phyloP scores from a whole-genome alignment of 768 basidiomycete species.

The Russula sp. region DNA sequence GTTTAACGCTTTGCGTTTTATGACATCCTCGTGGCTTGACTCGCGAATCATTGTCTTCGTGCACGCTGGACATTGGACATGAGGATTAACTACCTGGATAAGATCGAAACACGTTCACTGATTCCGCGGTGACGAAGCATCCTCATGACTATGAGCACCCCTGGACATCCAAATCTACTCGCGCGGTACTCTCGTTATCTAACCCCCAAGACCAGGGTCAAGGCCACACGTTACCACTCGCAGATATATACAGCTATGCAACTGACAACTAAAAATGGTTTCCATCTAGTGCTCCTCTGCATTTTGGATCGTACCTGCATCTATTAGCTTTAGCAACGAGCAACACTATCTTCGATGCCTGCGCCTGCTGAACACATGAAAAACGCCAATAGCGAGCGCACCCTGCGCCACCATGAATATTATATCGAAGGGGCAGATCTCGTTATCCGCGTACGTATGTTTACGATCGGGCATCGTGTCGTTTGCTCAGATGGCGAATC shows the following conservation, averaged over 20 bases:
- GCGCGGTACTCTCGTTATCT: neutral
- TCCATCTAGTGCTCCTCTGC: neutral
- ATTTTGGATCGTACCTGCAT: neutral
- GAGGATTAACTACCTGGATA: slow-evolving; percentile 1
- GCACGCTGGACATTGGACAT: slow-evolving; percentile 2
- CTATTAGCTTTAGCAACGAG: neutral
- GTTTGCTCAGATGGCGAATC: neutral
- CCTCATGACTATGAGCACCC: neutral
- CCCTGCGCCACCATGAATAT: slow-evolving; percentile 34
- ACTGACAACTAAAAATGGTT: neutral
- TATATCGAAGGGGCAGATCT: slow-evolving; percentile 52
- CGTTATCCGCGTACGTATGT: slow-evolving; percentile 28
- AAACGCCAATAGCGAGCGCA: slow-evolving; percentile 18
- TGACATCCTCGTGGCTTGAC: neutral
- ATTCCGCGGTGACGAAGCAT: neutral
- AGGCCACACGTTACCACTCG: too few relatives aligned
- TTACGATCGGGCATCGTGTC: neutral
- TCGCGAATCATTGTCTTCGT: neutral
- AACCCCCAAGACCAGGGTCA: slow-evolving; percentile 4
- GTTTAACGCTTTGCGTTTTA: neutral
- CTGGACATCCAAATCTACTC: neutral
- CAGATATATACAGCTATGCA: slow-evolving; percentile 16
- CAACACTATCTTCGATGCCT: neutral
- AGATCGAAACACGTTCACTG: neutral
- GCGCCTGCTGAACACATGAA: neutral